Conservation (phyloP, 805 yeast genomes). For the Blastobotrys parvus region DNA sequence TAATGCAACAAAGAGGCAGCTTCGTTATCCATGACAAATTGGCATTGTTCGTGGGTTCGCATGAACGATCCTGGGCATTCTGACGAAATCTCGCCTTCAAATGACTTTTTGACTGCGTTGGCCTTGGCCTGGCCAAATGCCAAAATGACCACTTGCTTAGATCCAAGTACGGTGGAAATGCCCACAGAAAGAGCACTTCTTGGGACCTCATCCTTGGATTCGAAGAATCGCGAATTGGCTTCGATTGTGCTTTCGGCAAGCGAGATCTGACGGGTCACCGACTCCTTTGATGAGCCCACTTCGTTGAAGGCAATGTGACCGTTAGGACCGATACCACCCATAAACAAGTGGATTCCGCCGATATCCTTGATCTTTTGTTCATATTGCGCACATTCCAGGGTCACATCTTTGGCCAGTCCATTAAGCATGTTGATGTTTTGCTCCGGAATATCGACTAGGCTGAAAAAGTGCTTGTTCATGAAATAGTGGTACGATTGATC, state of each 20-base stretch:
- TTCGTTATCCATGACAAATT: slow-evolving; percentile 38
- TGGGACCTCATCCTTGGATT: slow-evolving; percentile 41
- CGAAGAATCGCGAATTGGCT: slow-evolving; percentile 48
- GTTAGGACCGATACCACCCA: slow-evolving; percentile 55
- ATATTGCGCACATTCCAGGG: slow-evolving; percentile 39
- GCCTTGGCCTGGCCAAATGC: slow-evolving; percentile 43
- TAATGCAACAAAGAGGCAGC: slow-evolving; percentile 29
- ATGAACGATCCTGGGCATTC: slow-evolving; percentile 43
- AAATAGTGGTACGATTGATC: slow-evolving; percentile 50
- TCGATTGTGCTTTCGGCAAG: slow-evolving; percentile 42
- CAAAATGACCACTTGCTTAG: slow-evolving; percentile 43
- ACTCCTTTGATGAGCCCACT: slow-evolving; percentile 40
- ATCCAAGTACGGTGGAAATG: slow-evolving; percentile 47
- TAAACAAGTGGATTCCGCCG: slow-evolving; percentile 45
- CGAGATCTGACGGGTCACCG: slow-evolving; percentile 39
- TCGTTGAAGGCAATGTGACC: slow-evolving; percentile 58
- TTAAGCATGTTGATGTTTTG: slow-evolving; percentile 46
- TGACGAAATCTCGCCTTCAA: slow-evolving; percentile 34
- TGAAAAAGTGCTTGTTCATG: slow-evolving; percentile 48
- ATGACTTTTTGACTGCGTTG: slow-evolving; percentile 40
- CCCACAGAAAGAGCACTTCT: slow-evolving; percentile 46
- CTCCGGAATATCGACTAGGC: slow-evolving; percentile 45
- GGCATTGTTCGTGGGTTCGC: slow-evolving; percentile 37
- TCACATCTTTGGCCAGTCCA: slow-evolving; percentile 41
- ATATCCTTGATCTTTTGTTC: slow-evolving; percentile 39